Evolutionary conservation across 2,329 filamentous ascomycete genomes (phyloP), one percentile per base, ranked within the genome.

Genomic region (Fusarium decemcellulare): DNA sequence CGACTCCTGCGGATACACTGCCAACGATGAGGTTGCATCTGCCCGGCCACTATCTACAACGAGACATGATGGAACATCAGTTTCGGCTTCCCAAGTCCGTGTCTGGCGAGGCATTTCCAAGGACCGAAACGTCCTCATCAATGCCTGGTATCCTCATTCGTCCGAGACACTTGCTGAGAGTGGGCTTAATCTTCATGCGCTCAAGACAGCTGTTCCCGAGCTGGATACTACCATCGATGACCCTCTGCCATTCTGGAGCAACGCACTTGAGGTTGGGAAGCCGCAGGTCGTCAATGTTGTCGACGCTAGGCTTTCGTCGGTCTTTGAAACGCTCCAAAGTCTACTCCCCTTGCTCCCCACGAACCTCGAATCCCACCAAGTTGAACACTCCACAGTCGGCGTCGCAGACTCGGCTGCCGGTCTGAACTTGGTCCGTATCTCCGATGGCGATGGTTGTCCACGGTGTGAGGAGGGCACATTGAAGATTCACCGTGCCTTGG

Each of bases 21-120:
- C 92, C 61, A 99, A 98, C 69, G 93, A 97, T 68, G 96, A 99
- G 77, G 85, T 97, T n/a, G 92, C 91, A 12, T 77, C 78, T 14
- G 71, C 81, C n/a, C 74, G 75, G 15, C 9, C 65, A 16, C 55
- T 56, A 8, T 42, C 58, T 18, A 27, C 43, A 2, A 12, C n/a
- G 30, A 44, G 47, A n/a, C 54, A 39, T 10, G 39, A 52, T 12
- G 29, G 29, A 16, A n/a, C 44, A 5, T 52, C 23, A 4, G 43
- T 48, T 37, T 14, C 63, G 16, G 36, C 14, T 10, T 68, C 72
- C 14, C 59, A 74, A 40, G 63, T 82, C 34, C 73, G 74, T 14
- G 81, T 87, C 6, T 92, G 91, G 88, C 85, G 86, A 46, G 90
- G 90, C 5, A 87, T 93, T 59, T 90, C 89, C 42, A 86, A 86